Conservation (phyloP, 495 filamentous ascomycete species). For the Podospora appendiculata region DNA sequence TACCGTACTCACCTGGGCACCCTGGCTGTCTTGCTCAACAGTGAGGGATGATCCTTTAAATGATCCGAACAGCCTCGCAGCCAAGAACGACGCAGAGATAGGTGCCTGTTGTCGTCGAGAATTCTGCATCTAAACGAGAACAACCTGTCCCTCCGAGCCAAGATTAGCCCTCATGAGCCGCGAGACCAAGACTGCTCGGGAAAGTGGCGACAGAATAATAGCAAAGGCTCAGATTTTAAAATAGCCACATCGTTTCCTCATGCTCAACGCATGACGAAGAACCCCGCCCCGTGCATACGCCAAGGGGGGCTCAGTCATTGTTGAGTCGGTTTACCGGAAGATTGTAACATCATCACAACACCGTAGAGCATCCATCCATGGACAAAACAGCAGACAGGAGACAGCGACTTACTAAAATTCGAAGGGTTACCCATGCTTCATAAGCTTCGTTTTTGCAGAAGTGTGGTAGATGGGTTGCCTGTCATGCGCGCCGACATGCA, state of each 20-base stretch:
- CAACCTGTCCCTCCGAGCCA: not conserved
- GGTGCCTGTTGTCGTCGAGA: not conserved
- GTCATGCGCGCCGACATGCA: not conserved
- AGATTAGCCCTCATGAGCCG: conserved; percentile 8
- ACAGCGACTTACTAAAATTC: not conserved
- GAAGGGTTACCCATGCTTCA: not conserved
- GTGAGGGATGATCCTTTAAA: no score
- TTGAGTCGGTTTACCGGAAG: conserved; percentile 31
- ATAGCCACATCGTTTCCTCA: conserved; percentile 20
- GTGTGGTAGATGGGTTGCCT: no score
- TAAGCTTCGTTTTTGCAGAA: not conserved
- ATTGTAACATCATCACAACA: conserved; percentile 21
- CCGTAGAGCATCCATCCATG: not conserved
- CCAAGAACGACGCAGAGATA: not conserved
- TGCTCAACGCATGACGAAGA: conserved; percentile 20
- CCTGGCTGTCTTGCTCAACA: no score
- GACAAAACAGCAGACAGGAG: not conserved
- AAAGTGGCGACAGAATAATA: not conserved
- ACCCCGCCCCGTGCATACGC: not conserved
- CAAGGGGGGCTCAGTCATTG: conserved; percentile 11
- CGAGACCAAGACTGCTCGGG: not conserved
- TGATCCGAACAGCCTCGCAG: not conserved
- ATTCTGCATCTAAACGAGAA: not conserved
- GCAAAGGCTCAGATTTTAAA: conserved; percentile 14
- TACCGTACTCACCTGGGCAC: no score